phyloP scores from a whole-genome alignment of 129 eudicot genomes.

The Flaveria sonorensis region DNA sequence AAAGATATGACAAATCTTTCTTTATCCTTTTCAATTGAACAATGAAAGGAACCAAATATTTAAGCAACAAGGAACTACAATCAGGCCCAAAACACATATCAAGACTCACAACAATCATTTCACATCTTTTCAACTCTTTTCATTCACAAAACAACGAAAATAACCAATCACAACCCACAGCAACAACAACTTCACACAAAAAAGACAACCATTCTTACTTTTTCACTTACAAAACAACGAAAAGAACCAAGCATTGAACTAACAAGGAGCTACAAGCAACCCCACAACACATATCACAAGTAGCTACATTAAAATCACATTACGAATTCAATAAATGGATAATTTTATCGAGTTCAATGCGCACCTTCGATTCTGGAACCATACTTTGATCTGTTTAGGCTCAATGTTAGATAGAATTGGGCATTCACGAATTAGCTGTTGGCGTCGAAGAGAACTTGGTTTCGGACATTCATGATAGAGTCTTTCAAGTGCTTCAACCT shows the following conservation, averaged over 20 bases:
- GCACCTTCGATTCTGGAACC: conserved; percentile 54
- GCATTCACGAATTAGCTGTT: conserved; percentile 41
- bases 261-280: background rate
- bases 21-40: background rate
- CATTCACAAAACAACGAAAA: background rate
- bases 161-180: conserved; percentile 12
- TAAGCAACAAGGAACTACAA: background rate
- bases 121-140: background rate
- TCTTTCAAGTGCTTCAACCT: conserved; percentile 48
- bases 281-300: conserved; percentile 10
- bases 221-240: background rate
- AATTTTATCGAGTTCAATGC: background rate
- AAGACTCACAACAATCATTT: background rate
- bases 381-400: conserved; percentile 45
- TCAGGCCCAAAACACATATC: background rate
- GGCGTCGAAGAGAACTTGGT: conserved; percentile 42
- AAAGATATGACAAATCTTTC: background rate
- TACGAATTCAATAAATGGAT: background rate
- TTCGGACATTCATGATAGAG: conserved; percentile 42
- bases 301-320: background rate
- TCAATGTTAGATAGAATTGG: conserved; percentile 43
- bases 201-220: background rate
- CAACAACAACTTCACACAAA: background rate
- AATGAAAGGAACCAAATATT: background rate
- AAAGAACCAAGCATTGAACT: background rate